A percentile compares a stretch with the other conserved stretches of the same genome.
phyloP scores from a whole-genome alignment of 2,329 filamentous ascomycete species.

The Exutisphaerella laricina region DNA sequence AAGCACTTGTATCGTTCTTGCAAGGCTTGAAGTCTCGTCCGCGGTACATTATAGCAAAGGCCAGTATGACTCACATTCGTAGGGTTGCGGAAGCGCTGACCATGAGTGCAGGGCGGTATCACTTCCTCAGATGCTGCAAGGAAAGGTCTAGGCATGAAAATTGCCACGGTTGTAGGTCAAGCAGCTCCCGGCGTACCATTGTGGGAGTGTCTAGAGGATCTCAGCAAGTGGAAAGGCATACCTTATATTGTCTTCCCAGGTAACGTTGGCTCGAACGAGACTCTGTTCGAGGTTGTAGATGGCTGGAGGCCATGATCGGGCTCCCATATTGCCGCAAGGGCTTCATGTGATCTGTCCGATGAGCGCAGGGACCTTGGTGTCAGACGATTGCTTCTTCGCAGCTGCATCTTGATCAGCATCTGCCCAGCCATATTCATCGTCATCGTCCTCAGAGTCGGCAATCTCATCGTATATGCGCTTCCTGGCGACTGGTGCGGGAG shows the following conservation, averaged over 20 bases:
- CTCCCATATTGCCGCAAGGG: too few relatives aligned
- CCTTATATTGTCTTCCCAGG: conserved; percentile 56
- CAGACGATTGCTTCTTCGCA: too few relatives aligned
- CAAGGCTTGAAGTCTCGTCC: conserved; percentile 44
- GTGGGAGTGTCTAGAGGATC: conserved; percentile 53
- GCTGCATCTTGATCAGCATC: conserved; percentile 56
- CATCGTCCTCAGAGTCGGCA: conserved; percentile 58
- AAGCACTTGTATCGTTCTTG: conserved; percentile 48
- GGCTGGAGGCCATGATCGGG: conserved; percentile 35
- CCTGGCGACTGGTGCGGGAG: conserved; percentile 23
- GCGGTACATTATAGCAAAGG: conserved; percentile 53
- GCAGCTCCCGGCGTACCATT: conserved; percentile 54
- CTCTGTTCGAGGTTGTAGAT: conserved; percentile 44
- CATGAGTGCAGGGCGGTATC: conserved; percentile 46
- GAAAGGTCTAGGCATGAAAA: conserved; percentile 51
- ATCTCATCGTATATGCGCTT: conserved; percentile 58
- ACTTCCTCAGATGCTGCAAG: conserved; percentile 56
- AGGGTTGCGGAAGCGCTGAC: not conserved
- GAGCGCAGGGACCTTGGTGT: too few relatives aligned
- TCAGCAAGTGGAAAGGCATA: conserved; percentile 47
- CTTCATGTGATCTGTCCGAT: too few relatives aligned
- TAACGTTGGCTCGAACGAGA: conserved; percentile 49
- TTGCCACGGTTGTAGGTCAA: conserved; percentile 52
- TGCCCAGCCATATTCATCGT: conserved; percentile 67
- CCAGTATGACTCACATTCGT: too few relatives aligned